These are phyloP conservation scores for Naganishia vaughanmartiniae DNA, from an alignment of 768 basidiomycete species.

Conservation along the genomic window DNA sequence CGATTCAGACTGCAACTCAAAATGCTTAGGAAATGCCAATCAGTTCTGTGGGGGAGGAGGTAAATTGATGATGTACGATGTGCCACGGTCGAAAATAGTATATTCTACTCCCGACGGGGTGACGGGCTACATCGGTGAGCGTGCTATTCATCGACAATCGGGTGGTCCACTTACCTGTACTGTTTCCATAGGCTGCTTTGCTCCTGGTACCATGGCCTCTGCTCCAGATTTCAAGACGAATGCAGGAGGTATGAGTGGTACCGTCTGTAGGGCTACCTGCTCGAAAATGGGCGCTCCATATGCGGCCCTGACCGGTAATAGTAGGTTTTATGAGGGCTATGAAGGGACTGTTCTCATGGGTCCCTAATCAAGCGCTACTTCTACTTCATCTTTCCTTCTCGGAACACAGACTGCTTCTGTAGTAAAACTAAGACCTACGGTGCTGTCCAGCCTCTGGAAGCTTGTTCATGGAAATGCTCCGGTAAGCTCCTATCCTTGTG, in stretches of 20 bases:
- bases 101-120: conserved; percentile 8
- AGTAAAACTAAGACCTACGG: conserved; percentile 12
- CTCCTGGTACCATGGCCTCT: conserved; percentile 7
- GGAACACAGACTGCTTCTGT: conserved; percentile 6
- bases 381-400: not conserved
- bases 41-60: conserved; percentile 35
- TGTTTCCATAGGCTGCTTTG: conserved; percentile 8
- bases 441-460: conserved; percentile 8
- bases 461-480: conserved; percentile 19
- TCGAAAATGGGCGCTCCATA: not conserved
- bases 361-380: not conserved
- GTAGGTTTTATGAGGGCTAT: not conserved
- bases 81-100: not conserved
- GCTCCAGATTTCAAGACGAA: conserved; percentile 6
- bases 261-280: conserved; percentile 1
- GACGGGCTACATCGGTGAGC: conserved; percentile 2
- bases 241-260: not conserved
- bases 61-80: conserved; percentile 5
- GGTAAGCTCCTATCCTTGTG: not conserved
- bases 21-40: conserved; percentile 34
- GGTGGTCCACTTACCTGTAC: not conserved
- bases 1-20: conserved; percentile 24
- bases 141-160: not conserved
- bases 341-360: too few species aligned
- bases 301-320: conserved; percentile 12